These are phyloP conservation scores for Tolypocladium tundrense DNA, from an alignment of 2,329 filamentous ascomycete species.

Conservation along the genomic window DNA sequence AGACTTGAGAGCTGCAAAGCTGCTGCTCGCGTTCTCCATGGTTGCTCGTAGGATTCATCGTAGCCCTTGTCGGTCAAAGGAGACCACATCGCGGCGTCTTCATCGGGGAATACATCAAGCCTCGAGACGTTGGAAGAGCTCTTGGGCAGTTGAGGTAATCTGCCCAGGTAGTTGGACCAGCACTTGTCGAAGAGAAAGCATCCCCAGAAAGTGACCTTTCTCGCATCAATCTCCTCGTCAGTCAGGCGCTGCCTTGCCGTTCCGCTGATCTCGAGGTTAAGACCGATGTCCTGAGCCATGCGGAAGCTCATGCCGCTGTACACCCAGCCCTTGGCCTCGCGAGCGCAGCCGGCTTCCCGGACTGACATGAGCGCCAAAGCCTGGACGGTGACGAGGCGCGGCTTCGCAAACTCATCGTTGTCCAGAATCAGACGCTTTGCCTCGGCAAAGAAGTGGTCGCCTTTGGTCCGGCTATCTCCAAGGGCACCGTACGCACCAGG, in stretches of 20 bases:
- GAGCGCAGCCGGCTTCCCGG: constrained; percentile 83
- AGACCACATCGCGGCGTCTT: constrained; percentile 78
- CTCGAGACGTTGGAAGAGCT: constrained; percentile 76
- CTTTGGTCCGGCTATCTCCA: constrained; percentile 73
- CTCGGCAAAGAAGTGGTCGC: constrained; percentile 92
- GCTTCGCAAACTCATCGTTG: constrained; percentile 87
- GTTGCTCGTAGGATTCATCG: constrained; percentile 62
- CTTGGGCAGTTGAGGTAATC: constrained; percentile 75
- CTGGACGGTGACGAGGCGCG: constrained; percentile 81
- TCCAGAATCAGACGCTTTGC: constrained; percentile 83
- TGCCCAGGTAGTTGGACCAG: constrained; percentile 94
- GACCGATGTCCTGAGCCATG: constrained; percentile 88
- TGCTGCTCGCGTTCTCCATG: constrained; percentile 71
- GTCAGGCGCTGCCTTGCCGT: constrained; percentile 52
- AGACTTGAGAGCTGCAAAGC: constrained; percentile 72
- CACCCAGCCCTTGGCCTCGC: constrained; percentile 94
- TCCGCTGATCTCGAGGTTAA: constrained; percentile 72
- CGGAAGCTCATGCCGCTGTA: constrained; percentile 98
- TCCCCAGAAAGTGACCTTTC: constrained; percentile 92
- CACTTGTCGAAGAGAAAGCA: constrained; percentile 98
- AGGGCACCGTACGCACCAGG: constrained; percentile 60
- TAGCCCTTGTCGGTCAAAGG: constrained; percentile 81
- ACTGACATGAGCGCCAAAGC: constrained; percentile 94
- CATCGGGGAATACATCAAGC: constrained; percentile 80
- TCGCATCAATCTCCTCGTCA: constrained; percentile 79